Evolutionary conservation across 192 early-diverging fungal genomes (phyloP), one percentile per base, ranked within the genome.

Genomic region (Coemansia guatemalensis): DNA sequence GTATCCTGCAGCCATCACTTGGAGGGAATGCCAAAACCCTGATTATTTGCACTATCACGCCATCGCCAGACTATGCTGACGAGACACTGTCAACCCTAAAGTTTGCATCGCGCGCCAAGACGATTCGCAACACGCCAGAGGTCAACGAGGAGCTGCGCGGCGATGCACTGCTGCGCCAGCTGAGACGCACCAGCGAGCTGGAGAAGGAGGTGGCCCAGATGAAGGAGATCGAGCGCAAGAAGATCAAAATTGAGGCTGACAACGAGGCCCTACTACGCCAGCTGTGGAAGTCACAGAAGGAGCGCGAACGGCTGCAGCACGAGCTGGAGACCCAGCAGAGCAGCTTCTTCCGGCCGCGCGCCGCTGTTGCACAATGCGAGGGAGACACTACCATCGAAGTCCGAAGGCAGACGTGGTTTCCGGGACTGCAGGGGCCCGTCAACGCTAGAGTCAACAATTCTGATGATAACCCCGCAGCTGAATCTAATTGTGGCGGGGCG

Each of bases 11-110:
- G 71, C 84, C 90, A 5, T 95, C 97, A 0, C 82, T 99, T 5
- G 90, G 90, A 7, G 97, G 97, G 35, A 94, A 92, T 65, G 92
- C 95, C 0, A 84, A 87, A 17, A 91, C 95, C 1, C 86, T 90
- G 8, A 93, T 99, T 11, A 93, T 99, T 32, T 94, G 93, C 66
- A 98, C 95, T 0, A 91, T 96, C 58, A 92, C 89, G 35, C 93
- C 95, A 4, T 84, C 93, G 0, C 67, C 74, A 17, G 62, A 85
- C 55, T 90, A 93, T 63, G 66, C 88, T 5, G 95, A 97, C 56
- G 97, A 99, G 54, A 88, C 93, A 0, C 67, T 87, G 41, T 97
- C 92, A 58, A 99, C 97, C 3, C 86, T 99, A 26, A 97, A 99
- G 69, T 99, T 98, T 79, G 97, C 97, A 1, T 79, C 86, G 11